Base-by-base conservation (phyloP, 495 filamentous ascomycete species). In the Extremus antarcticus region DNA sequence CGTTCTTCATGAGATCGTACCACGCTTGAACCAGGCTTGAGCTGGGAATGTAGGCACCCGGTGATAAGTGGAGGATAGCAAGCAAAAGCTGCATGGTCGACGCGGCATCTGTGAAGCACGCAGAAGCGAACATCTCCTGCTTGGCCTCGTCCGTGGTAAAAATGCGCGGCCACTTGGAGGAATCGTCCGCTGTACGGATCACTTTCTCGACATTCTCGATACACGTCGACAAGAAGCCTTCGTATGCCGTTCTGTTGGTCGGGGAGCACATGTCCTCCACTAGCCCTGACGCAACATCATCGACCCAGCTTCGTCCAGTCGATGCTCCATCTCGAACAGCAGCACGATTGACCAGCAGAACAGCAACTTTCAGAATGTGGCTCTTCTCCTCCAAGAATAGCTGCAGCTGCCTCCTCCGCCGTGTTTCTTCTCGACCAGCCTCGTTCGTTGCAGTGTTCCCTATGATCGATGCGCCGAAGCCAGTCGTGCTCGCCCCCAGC, bases 11-110 rank as follows among this genome's bases (percentile, higher is more conserved):
- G 23, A 94, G 66, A 8, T 74, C 67, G 51, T 90, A 87, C 90
- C 90, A 96, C 51, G 77, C 70, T 7, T 85, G 66, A 7, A 94
- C 62, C 15, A 81, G 68, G 13, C 74, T 70, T 1, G 79, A 72
- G 16, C 79, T 76, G n/a, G 83, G 77, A 19, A 81, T 66, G 29
- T 35, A 35, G 29, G 29, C 13, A 35, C 13, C 13, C 38, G 73
- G 69, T 62, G 3, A 73, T 73, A 3, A 75, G 66, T 86, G 82
- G 45, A 91, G 63, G 22, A 84, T 73, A 41, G 86, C 74, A 55
- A 94, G 88, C 41, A 89, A 66, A 11, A 88, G 70, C 32, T 88
- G 80, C 72, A 94, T 71, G 39, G 84, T 76, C 63, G 90, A 84
- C 35, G 84, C 71, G 19, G 83, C 75, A 64, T 90, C 86, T 25